Base-by-base conservation (phyloP, 495 filamentous ascomycete species). In the Hypoxylon perforatum region DNA sequence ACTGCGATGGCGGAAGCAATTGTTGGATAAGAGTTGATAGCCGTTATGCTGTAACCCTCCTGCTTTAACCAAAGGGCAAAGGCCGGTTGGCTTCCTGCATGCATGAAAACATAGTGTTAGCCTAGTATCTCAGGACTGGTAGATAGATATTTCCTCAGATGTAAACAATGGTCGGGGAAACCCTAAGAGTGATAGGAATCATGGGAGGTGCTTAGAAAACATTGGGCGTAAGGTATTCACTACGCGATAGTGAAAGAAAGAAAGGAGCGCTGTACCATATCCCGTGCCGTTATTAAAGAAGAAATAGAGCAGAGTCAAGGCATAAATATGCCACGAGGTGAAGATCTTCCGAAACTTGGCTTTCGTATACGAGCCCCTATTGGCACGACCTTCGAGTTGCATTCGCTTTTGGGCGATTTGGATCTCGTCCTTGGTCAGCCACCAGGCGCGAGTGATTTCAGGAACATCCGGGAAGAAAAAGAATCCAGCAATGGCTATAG, bases 381-480 rank as follows among this genome's bases (percentile, higher is more conserved):
- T 70, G 12, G 77, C 76, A 35, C 79, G 74, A 4, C 81, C 80
- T 62, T 81, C 81, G 15, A 77, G 61, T 50, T 70, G 47, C 81
- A 84, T 84, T 18, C 81, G 71, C 61, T 77, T 76, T 61, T 76
- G 68, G 1, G 75, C 78, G n/a, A 84, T 48, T 8, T 41, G 68
- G 47, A 79, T 73, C 49, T 80, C 77, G 18, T 77, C 76, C 23
- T 70, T 60, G 0, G 59, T 73, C 22, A 83, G 82, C 63, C 73
- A 81, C 80, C 83, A 87, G 10, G 85, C 83, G 22, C 73, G 81
- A 5, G 85, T 83, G 28, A 85, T 89, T 57, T 86, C 80, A 0
- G 86, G 87, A 0, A 87, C 81, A 56, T 88, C 86, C 1, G 87
- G 87, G 21, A 88, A 78, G 28, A 89, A 62, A 46, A 88, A 83